These are phyloP conservation scores for Xylariaceae sp. DNA, from an alignment of 2,329 filamentous ascomycete species.

Conservation along the genomic window DNA sequence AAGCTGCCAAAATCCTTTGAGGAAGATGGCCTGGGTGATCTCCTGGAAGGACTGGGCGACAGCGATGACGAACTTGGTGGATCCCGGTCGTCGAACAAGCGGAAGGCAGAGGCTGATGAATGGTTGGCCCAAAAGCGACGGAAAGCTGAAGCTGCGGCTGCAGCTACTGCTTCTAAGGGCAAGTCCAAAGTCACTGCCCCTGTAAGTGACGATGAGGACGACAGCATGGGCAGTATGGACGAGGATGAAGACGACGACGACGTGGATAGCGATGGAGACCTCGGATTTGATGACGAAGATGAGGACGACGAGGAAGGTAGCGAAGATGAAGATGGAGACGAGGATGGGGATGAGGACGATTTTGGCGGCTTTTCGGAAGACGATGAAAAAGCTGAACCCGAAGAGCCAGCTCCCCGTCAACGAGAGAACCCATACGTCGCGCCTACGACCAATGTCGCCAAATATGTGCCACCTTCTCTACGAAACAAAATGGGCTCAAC, in stretches of 20 bases:
- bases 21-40: slow-evolving; percentile 76
- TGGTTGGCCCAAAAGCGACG: slow-evolving; percentile 56
- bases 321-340: slow-evolving; percentile 22
- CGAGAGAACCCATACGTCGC: slow-evolving; percentile 88
- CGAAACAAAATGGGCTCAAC: slow-evolving; percentile 59
- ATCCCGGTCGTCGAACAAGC: slow-evolving; percentile 56
- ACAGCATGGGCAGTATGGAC: slow-evolving; percentile 21
- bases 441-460: slow-evolving; percentile 54
- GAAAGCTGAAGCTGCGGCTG: slow-evolving; percentile 36
- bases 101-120: slow-evolving; percentile 51
- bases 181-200: slow-evolving; percentile 18
- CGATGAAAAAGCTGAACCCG: slow-evolving; percentile 25
- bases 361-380: slow-evolving; percentile 39
- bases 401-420: slow-evolving; percentile 37
- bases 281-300: slow-evolving; percentile 30
- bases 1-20: slow-evolving; percentile 66
- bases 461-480: slow-evolving; percentile 87
- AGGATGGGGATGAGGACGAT: slow-evolving; percentile 31
- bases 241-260: slow-evolving; percentile 23
- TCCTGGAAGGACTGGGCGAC: slow-evolving; percentile 64
- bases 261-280: slow-evolving; percentile 18
- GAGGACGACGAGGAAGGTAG: background rate
- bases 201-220: slow-evolving; percentile 22
- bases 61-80: slow-evolving; percentile 35
- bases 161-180: slow-evolving; percentile 3